A percentile compares a stretch with the other conserved stretches of the same genome.
These are phyloP conservation scores for Sporisorium sorghi DNA, from an alignment of 1,284 basidiomycete genomes.

Conservation along the genomic window DNA sequence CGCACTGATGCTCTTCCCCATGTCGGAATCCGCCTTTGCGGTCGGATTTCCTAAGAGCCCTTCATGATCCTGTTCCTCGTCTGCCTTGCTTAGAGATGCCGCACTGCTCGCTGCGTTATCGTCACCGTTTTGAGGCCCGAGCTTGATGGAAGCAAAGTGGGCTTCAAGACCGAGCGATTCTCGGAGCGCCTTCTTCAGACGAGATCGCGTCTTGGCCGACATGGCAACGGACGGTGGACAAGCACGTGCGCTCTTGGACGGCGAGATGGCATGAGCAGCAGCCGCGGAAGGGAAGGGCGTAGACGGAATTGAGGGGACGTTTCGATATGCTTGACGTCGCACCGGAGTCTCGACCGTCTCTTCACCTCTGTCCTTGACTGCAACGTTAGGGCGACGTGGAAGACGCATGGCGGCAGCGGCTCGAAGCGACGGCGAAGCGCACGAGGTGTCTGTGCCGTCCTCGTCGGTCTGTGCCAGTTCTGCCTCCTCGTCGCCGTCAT, in stretches of 20 bases:
- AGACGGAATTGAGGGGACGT: slow-evolving; percentile 19
- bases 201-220: slow-evolving; percentile 29
- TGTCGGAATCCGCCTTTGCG: background rate
- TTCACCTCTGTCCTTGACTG: background rate
- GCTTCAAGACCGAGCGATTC: slow-evolving; percentile 40
- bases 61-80: background rate
- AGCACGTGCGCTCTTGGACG: slow-evolving; percentile 1
- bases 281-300: slow-evolving; percentile 19
- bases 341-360: slow-evolving; percentile 20
- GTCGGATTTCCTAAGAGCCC: background rate
- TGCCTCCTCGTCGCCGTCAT: background rate
- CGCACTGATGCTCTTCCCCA: slow-evolving; percentile 24
- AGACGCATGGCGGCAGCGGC: slow-evolving; percentile 21
- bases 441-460: slow-evolving; percentile 19
- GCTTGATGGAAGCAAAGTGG: slow-evolving; percentile 25
- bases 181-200: slow-evolving; percentile 32
- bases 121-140: background rate
- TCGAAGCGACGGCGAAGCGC: slow-evolving; percentile 35
- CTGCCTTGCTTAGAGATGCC: too few relatives aligned
- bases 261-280: slow-evolving; percentile 1
- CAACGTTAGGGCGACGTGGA: slow-evolving; percentile 4
- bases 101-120: background rate
- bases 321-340: slow-evolving; percentile 15
- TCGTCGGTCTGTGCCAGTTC: slow-evolving; percentile 11
- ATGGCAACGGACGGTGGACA: slow-evolving; percentile 26